These are phyloP conservation scores for Saccharata proteae DNA, from an alignment of 2,329 filamentous ascomycete species.

Conservation along the genomic window DNA sequence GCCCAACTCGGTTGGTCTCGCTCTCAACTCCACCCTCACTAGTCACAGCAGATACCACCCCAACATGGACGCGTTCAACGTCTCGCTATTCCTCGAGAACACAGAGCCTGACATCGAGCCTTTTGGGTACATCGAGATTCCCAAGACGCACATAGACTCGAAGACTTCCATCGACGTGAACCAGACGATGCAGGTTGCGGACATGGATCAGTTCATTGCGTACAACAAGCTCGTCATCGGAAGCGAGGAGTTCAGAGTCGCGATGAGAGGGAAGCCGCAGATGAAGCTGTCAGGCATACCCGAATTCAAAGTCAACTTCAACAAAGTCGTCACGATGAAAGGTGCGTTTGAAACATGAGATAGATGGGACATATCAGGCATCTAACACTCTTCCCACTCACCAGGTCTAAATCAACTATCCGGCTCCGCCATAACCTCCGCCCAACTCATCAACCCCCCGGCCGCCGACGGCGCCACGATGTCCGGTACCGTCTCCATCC, in stretches of 20 bases:
- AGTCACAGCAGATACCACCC: constrained; percentile 42
- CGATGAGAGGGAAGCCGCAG: constrained; percentile 39
- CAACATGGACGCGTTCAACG: constrained; percentile 41
- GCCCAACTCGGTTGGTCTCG: constrained; percentile 35
- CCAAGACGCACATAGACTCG: no score
- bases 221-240: constrained; percentile 38
- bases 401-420: constrained; percentile 46
- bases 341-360: constrained; percentile 27
- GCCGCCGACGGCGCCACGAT: constrained; percentile 45
- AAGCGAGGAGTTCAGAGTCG: constrained; percentile 37
- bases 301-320: constrained; percentile 39
- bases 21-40: constrained; percentile 36
- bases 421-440: constrained; percentile 35
- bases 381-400: constrained; percentile 1
- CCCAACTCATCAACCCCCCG: constrained; percentile 16
- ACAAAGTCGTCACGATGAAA: constrained; percentile 45
- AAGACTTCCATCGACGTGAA: constrained; percentile 23
- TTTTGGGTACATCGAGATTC: constrained; percentile 36
- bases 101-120: constrained; percentile 18
- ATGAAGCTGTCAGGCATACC: constrained; percentile 41
- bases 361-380: not conserved
- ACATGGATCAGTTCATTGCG: constrained; percentile 34
- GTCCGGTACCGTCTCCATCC: constrained; percentile 45
- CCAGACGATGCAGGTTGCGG: constrained; percentile 32
- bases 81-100: constrained; percentile 34